phyloP scores from a whole-genome alignment of 2,329 filamentous ascomycete species.

The Beauveria australis region DNA sequence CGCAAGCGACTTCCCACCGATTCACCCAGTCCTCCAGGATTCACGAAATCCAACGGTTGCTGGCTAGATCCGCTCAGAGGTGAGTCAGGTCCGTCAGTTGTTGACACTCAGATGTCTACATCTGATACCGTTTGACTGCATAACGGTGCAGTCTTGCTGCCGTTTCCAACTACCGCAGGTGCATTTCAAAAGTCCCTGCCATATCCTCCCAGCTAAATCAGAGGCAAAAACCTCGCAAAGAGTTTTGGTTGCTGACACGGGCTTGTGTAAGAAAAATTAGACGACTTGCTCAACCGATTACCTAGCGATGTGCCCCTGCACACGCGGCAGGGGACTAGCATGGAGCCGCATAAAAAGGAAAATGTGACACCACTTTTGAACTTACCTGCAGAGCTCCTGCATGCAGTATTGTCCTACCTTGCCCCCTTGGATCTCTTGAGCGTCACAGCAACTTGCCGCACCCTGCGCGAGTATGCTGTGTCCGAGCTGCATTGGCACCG shows the following conservation, averaged over 20 bases:
- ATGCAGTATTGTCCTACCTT: conserved; percentile 61
- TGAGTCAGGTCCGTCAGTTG: background rate
- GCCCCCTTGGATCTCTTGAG: conserved; percentile 54
- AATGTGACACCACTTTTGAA: conserved; percentile 31
- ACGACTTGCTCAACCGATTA: conserved; percentile 8
- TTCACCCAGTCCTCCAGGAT: conserved; percentile 6
- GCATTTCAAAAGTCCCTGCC: background rate
- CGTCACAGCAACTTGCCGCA: conserved; percentile 52
- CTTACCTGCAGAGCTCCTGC: conserved; percentile 68
- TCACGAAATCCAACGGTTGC: conserved; percentile 7
- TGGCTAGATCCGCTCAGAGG: conserved; percentile 11
- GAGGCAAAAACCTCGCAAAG: background rate
- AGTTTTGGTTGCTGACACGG: conserved; percentile 4
- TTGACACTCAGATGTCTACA: background rate
- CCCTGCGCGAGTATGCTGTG: conserved; percentile 49
- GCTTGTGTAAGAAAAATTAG: background rate
- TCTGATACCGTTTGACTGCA: background rate
- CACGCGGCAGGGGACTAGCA: background rate
- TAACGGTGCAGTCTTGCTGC: background rate
- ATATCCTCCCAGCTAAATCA: background rate
- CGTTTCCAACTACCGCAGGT: background rate
- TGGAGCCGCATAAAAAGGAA: conserved; percentile 1
- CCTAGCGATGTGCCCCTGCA: conserved; percentile 3
- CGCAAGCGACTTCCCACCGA: conserved; percentile 2
- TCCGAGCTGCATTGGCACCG: conserved; percentile 66